Conservation (phyloP, 495 filamentous ascomycete species). For the Aspergillus diversus region DNA sequence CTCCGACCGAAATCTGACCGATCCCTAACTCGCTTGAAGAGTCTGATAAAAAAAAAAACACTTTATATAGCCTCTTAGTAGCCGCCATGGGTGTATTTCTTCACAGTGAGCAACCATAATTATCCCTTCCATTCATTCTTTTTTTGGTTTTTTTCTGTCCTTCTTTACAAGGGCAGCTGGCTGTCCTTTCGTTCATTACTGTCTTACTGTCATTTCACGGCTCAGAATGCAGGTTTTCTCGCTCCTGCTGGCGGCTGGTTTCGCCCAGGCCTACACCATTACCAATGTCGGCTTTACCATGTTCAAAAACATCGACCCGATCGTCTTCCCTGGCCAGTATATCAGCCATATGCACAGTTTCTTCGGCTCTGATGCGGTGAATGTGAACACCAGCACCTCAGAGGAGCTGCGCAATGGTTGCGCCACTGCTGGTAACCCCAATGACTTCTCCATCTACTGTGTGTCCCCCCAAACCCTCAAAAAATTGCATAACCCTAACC, state of each 20-base stretch:
- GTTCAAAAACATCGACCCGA: constrained; percentile 31
- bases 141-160: not conserved
- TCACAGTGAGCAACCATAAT: no score
- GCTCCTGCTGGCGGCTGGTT: constrained; percentile 22
- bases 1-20: no score
- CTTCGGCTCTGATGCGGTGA: constrained; percentile 30
- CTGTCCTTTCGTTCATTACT: not conserved
- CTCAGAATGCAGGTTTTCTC: constrained; percentile 15
- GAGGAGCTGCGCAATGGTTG: constrained; percentile 28
- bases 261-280: constrained; percentile 28
- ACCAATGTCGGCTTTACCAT: constrained; percentile 19
- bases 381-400: constrained; percentile 25
- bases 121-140: no score
- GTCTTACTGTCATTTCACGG: not conserved
- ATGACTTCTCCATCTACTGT: constrained; percentile 33
- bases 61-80: not conserved
- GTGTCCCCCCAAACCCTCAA: not conserved
- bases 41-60: no score
- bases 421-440: constrained; percentile 23
- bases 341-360: constrained; percentile 32
- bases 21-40: no score
- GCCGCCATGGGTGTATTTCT: no score
- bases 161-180: not conserved
- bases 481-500: not conserved
- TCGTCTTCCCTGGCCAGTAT: constrained; percentile 27